These are phyloP conservation scores for Lasiodiplodia sp. DNA, from an alignment of 2,329 filamentous ascomycete species.

Conservation along the genomic window DNA sequence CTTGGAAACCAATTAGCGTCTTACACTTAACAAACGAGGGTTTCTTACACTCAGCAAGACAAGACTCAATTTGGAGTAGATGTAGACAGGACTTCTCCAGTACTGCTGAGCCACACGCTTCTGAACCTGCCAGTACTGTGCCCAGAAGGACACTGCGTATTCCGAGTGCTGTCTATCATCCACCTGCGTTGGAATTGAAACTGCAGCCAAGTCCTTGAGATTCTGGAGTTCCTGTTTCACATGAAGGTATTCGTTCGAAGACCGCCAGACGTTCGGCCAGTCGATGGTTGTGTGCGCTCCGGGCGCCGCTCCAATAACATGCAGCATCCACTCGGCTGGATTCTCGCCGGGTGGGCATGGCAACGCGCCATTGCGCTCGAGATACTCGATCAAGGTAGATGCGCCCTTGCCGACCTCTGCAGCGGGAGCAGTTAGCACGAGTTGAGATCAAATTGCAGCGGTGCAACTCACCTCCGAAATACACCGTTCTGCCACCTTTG, in stretches of 20 bases:
- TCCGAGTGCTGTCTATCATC: conserved; percentile 53
- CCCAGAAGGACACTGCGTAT: conserved; percentile 77
- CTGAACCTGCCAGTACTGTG: conserved; percentile 73
- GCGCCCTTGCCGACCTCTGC: conserved; percentile 72
- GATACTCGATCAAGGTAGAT: conserved; percentile 70
- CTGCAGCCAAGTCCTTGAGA: background rate
- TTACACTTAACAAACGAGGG: background rate
- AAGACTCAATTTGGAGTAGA: conserved; percentile 59
- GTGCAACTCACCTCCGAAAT: conserved; percentile 70
- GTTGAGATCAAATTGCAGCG: too few relatives aligned
- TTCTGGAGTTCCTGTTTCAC: background rate
- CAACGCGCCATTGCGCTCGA: conserved; percentile 73
- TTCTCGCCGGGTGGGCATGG: conserved; percentile 73
- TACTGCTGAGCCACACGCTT: conserved; percentile 86
- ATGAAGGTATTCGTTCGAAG: background rate
- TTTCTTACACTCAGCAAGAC: background rate
- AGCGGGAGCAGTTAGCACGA: too few relatives aligned
- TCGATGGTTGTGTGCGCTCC: conserved; percentile 49
- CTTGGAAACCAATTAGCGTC: conserved; percentile 59
- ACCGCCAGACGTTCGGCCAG: background rate
- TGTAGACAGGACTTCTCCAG: conserved; percentile 88
- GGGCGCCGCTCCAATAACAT: conserved; percentile 62
- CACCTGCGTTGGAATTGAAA: background rate
- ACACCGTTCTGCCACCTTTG: conserved; percentile 75
- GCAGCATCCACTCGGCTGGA: conserved; percentile 82